Evolutionary conservation across 768 basidiomycete species (phyloP), one percentile per base, ranked within the genome.

Genomic region (Pseudohyphozyma bogoriensis): DNA sequence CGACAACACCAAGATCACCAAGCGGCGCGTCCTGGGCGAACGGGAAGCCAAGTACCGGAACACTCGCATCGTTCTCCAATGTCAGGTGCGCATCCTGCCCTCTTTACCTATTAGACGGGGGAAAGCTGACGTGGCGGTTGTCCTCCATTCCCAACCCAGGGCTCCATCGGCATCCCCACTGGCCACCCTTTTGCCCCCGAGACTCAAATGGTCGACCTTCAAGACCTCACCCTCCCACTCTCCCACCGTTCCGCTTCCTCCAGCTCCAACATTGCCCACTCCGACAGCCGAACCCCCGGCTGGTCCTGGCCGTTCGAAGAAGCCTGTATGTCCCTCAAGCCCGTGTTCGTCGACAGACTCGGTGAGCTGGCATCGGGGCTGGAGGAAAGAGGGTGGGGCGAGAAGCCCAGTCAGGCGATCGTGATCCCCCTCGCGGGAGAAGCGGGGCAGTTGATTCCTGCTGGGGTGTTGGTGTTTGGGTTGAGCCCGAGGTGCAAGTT

Each of bases 251-350:
- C 63, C 4, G 54, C 54, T 1, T 58, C 63, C 6, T 65, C 63
- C 16, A 52, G n/a, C 63, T 1, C 45, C 58, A 7, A 50, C 47
- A 3, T 55, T 56, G n/a, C 40, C 7, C 26, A 24, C 45, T 4
- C 24, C n/a, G 8, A 24, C 45, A 13, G 28, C 5, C 22, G 20
- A n/a, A 13, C 24, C 45, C 10, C 24, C 22, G 7, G 15, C 45
- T 4, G 45, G 24, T 4, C 31, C 0, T 68, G 63, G 63, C 66
- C 66, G 15, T 64, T 68, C 60, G 58, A 58, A 22, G 66, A 68
- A 37, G 62, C 63, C 2, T 59, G 58, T 24, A 31, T 50, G 18
- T 47, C 51, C 44, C 62, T 59, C 13, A 46, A 62, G 16, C 57
- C 63, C 11, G 55, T 62, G 29, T 39, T 47, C 29, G 52, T 68